Conservation (phyloP, 257 asterid genomes). For the Leptodermis oblonga region DNA sequence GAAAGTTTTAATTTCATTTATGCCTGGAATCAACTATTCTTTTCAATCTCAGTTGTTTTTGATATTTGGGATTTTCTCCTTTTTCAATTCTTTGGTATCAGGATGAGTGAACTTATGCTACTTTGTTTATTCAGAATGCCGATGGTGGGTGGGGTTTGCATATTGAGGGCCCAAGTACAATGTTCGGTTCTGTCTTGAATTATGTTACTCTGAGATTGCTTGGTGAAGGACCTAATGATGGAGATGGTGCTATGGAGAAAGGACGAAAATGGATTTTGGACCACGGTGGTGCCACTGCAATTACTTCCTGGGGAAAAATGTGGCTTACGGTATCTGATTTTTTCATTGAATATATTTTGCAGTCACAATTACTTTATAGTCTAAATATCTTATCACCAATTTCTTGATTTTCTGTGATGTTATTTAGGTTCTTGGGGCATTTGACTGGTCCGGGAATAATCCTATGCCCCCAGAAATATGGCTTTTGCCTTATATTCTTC, state of each 20-base stretch:
- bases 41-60: conserved; percentile 4
- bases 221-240: conserved; percentile 90
- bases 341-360: conserved; percentile 14
- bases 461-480: conserved; percentile 99
- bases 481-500: conserved; percentile 82
- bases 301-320: conserved; percentile 99
- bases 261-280: conserved; percentile 85
- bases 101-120: conserved; percentile 18
- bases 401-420: conserved; percentile 11
- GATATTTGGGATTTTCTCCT: conserved; percentile 7
- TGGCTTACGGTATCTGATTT: conserved; percentile 84
- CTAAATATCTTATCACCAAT: conserved; percentile 9
- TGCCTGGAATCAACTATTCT: background rate
- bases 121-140: conserved; percentile 52
- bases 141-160: conserved; percentile 99
- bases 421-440: conserved; percentile 85
- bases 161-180: conserved; percentile 97
- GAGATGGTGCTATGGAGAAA: conserved; percentile 94
- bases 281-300: conserved; percentile 93
- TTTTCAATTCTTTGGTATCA: conserved; percentile 8
- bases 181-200: conserved; percentile 93
- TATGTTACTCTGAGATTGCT: conserved; percentile 92
- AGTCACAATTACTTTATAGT: conserved; percentile 8
- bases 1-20: background rate
- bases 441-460: conserved; percentile 98